Evolutionary conservation across 352 stramenopile genomes (phyloP), one percentile per base, ranked within the genome.

Genomic region (Pythium rhizo-oryzae): DNA sequence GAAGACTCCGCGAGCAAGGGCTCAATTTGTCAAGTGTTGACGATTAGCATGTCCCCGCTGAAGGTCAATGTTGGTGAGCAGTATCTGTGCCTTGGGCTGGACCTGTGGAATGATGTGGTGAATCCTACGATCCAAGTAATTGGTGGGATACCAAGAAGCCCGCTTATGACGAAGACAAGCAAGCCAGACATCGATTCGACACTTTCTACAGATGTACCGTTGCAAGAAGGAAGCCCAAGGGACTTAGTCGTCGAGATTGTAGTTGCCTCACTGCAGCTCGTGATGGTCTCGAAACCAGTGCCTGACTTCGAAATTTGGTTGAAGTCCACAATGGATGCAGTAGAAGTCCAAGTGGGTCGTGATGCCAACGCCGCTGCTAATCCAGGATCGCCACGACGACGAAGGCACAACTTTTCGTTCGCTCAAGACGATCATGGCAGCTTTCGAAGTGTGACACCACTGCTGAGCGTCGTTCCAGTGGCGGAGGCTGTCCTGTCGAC

Each of bases 21-120:
- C 18, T 23, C 9, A 25, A 13, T 16, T 16, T 41, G 53, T 24
- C 47, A 52, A 30, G 11, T 24, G n/a, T n/a, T 68, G 28, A 51
- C 25, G 24, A 59, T 74, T 23, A 8, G 30, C 1, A 16, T 70
- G 16, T 65, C 68, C 11, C 68, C 62, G 8, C 15, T 76, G 12
- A 51, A 49, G 19, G n/a, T 76, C 39, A 71, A 72, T 30, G 52
- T 76, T 21, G 55, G 69, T 24, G 69, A 76, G 21, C 52, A 60
- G 21, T 63, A 67, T 49, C 21, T 76, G 9, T 72, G 69, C 30
- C 64, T 76, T 18, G 59, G 30, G 7, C 16, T 76, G 0, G 69
- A 76, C 44, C 21, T 76, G 16, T 76, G 64, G 69, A 76, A 72
- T 28, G 69, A 76, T 39, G 69, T 69, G 9, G 24, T 69, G 5